These are phyloP conservation scores for Phlebiopsis flavidoalba DNA, from an alignment of 768 basidiomycete genomes.

Conservation along the genomic window DNA sequence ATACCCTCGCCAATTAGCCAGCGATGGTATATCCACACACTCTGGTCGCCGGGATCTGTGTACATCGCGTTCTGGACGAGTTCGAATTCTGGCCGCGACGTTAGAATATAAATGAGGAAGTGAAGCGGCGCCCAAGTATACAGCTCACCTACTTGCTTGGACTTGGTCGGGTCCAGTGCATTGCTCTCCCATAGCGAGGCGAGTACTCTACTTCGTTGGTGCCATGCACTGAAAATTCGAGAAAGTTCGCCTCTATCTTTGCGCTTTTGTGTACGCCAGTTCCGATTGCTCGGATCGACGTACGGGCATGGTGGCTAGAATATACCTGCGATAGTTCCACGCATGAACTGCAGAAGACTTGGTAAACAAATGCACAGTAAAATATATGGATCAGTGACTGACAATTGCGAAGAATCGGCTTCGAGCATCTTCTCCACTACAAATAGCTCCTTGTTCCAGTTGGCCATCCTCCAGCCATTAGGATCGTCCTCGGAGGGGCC, in stretches of 20 bases:
- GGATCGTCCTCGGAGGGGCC: slow-evolving; percentile 53
- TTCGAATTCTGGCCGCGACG: slow-evolving; percentile 68
- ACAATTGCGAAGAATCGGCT: slow-evolving; percentile 92
- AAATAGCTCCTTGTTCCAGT: slow-evolving; percentile 83
- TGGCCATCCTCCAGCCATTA: slow-evolving; percentile 68
- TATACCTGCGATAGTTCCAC: slow-evolving; percentile 91
- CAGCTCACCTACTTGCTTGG: slow-evolving; percentile 63
- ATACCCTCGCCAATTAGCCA: slow-evolving; percentile 86
- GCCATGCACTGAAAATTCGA: slow-evolving; percentile 99
- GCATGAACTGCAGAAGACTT: slow-evolving; percentile 63
- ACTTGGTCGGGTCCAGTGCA: slow-evolving; percentile 44
- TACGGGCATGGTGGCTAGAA: slow-evolving; percentile 65
- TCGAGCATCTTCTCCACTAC: slow-evolving; percentile 93
- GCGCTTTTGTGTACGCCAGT: slow-evolving; percentile 74
- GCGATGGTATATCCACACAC: slow-evolving; percentile 98
- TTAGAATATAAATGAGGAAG: neutral
- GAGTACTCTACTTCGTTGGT: slow-evolving; percentile 86
- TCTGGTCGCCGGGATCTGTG: slow-evolving; percentile 94
- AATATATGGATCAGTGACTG: slow-evolving; percentile 23
- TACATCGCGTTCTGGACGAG: slow-evolving; percentile 92
- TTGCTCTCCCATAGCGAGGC: slow-evolving; percentile 58
- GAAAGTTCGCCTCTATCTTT: slow-evolving; percentile 94
- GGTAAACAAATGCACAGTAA: neutral
- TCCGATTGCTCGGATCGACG: slow-evolving; percentile 59
- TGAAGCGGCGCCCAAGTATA: neutral